Conservation (phyloP, 139 green algal genomes). For the Chlorella vulgaris region DNA sequence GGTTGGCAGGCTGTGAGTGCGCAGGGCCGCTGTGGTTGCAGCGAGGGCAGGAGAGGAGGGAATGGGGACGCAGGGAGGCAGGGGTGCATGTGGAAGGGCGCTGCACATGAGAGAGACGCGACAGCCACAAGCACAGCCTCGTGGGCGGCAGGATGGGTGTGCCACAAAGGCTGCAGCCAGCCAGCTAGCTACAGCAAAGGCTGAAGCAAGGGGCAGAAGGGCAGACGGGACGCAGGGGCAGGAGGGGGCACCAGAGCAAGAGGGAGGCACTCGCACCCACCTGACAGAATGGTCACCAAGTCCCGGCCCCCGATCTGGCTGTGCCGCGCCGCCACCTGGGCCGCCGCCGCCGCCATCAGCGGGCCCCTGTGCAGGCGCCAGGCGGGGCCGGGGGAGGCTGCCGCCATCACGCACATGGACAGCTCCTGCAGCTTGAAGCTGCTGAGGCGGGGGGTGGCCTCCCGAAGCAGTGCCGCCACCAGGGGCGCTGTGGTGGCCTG, state of each 20-base stretch:
- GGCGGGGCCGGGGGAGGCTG: neutral
- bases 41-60: no score
- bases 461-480: neutral
- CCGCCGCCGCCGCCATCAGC: neutral
- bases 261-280: no score
- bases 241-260: neutral
- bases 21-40: no score
- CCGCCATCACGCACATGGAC: slow-evolving; percentile 4
- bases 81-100: no score
- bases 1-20: no score
- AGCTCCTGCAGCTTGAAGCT: slow-evolving; percentile 17
- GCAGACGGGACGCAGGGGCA: no score
- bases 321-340: neutral
- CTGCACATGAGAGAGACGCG: no score
- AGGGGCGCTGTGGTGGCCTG: neutral
- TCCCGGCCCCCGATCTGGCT: neutral
- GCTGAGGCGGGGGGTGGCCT: neutral
- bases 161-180: neutral
- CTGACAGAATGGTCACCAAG: neutral
- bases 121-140: neutral
- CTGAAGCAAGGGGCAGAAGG: no score
- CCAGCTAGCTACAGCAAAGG: neutral
- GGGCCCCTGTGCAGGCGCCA: neutral
- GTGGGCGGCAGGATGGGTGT: no score
- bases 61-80: neutral